Conservation (phyloP, 2,329 filamentous ascomycete genomes). For the Penicillium sp. region DNA sequence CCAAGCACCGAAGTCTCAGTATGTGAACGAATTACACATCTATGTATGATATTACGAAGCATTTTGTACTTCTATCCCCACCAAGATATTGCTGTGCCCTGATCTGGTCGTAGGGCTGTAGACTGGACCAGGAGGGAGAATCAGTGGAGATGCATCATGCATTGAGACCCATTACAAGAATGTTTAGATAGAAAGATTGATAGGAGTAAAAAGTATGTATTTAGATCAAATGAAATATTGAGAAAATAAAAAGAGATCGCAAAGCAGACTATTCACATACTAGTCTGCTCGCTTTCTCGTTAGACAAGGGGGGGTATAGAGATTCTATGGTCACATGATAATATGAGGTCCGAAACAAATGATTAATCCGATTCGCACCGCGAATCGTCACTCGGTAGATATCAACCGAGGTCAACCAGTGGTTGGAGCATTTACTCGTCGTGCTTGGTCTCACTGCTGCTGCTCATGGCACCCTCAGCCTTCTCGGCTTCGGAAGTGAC, state of each 20-base stretch:
- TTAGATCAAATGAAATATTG: background rate
- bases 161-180: background rate
- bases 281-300: background rate
- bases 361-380: background rate
- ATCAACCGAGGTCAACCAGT: background rate
- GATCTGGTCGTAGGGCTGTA: background rate
- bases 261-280: conserved; percentile 1
- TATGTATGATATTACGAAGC: background rate
- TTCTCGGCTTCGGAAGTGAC: conserved; percentile 12
- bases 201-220: background rate
- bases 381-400: background rate
- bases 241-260: background rate
- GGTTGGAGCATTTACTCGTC: background rate
- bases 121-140: background rate
- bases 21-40: background rate
- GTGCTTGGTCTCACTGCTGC: conserved; percentile 13
- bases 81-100: background rate
- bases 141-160: background rate
- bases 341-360: conserved; percentile 4
- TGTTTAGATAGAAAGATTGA: background rate
- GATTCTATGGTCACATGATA: conserved; percentile 7
- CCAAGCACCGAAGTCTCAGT: no score
- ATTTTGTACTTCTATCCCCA: background rate
- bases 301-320: background rate
- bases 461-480: conserved; percentile 24